These are phyloP conservation scores for Myxozyma vanderwaltii DNA, from an alignment of 805 yeast species.

Conservation along the genomic window DNA sequence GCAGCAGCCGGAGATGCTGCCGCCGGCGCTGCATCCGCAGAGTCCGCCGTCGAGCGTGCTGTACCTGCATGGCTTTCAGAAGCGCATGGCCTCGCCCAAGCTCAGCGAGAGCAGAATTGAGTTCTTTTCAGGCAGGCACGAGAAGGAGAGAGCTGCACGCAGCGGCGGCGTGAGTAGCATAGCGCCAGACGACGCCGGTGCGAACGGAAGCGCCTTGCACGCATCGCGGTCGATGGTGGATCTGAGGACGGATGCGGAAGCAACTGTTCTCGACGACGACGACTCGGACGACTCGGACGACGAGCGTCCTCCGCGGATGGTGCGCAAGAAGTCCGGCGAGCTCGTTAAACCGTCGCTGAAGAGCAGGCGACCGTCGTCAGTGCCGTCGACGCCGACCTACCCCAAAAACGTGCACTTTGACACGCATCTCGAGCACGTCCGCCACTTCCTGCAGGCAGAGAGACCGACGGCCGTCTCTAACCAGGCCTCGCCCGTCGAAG, in stretches of 20 bases:
- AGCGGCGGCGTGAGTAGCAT: not conserved
- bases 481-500: constrained; percentile 58
- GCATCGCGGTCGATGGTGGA: constrained; percentile 29
- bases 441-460: constrained; percentile 72
- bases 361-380: constrained; percentile 41
- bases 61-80: constrained; percentile 21
- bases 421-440: constrained; percentile 57
- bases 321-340: constrained; percentile 89
- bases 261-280: not conserved
- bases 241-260: constrained; percentile 7
- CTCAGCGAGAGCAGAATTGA: constrained; percentile 9
- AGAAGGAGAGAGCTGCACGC: not conserved
- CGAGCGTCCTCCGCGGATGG: constrained; percentile 42
- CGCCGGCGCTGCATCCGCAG: constrained; percentile 24
- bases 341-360: constrained; percentile 74
- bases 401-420: constrained; percentile 83
- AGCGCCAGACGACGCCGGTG: not conserved
- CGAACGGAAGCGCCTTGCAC: not conserved
- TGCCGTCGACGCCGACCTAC: constrained; percentile 54
- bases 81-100: constrained; percentile 3
- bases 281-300: constrained; percentile 16
- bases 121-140: not conserved
- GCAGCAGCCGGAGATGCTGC: constrained; percentile 18
- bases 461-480: constrained; percentile 78
- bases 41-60: constrained; percentile 22